phyloP scores from a whole-genome alignment of 495 filamentous ascomycete genomes.

The Chlorociboria aeruginascens region DNA sequence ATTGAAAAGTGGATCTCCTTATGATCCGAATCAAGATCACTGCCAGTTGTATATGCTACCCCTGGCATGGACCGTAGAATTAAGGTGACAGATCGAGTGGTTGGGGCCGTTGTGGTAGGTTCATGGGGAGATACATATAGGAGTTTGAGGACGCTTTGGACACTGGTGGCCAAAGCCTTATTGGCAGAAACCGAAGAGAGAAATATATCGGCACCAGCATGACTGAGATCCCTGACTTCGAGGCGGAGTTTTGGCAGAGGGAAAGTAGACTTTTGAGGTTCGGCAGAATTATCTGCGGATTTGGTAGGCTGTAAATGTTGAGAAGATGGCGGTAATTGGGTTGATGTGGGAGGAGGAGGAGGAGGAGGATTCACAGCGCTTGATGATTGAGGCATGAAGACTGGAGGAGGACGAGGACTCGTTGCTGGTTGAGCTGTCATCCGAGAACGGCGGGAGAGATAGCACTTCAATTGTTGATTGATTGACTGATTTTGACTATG shows the following conservation, averaged over 20 bases:
- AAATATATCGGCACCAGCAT: conserved; percentile 50
- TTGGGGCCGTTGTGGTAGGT: conserved; percentile 28
- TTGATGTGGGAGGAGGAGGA: neutral
- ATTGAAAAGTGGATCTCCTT: conserved; percentile 91
- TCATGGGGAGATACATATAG: conserved; percentile 42
- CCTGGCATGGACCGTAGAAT: conserved; percentile 67
- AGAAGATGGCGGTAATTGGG: neutral
- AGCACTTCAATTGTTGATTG: too few species aligned
- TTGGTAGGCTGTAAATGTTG: neutral
- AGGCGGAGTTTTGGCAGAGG: conserved; percentile 56
- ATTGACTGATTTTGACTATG: too few species aligned
- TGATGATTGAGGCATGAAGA: conserved; percentile 18
- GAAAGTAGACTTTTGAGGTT: conserved; percentile 15
- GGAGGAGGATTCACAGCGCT: neutral
- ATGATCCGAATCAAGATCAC: conserved; percentile 73
- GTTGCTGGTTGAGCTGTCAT: conserved; percentile 22
- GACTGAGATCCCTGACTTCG: conserved; percentile 55
- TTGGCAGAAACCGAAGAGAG: conserved; percentile 45
- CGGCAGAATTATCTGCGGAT: neutral
- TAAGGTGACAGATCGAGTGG: conserved; percentile 72
- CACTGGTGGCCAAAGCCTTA: conserved; percentile 43
- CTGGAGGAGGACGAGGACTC: conserved; percentile 20
- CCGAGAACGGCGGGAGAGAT: neutral
- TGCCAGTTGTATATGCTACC: conserved; percentile 81
- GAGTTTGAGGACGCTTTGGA: conserved; percentile 50